These are phyloP conservation scores for Austroboletus eburneus DNA, from an alignment of 768 basidiomycete genomes.

Conservation along the genomic window DNA sequence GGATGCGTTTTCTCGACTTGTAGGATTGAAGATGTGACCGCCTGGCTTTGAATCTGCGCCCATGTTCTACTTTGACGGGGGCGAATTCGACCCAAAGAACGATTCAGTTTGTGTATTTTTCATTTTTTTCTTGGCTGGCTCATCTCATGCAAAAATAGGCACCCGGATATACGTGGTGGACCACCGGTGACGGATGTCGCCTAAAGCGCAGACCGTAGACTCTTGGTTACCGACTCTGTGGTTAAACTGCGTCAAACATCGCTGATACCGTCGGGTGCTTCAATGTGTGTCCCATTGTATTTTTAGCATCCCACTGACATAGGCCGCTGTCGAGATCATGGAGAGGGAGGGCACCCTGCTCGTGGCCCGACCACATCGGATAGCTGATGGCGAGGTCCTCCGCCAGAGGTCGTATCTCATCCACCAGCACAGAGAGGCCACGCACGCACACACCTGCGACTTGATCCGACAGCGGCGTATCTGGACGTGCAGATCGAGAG, in stretches of 20 bases:
- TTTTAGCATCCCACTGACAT: not conserved
- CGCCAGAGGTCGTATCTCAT: conserved; percentile 50
- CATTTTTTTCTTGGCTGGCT: too few relatives aligned
- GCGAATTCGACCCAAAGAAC: too few relatives aligned
- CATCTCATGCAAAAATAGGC: too few relatives aligned
- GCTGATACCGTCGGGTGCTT: conserved; percentile 19
- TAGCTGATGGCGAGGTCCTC: conserved; percentile 50
- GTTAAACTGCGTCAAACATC: conserved; percentile 43
- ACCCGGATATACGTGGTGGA: too few relatives aligned
- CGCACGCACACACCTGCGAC: conserved; percentile 52
- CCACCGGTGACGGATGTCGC: too few relatives aligned
- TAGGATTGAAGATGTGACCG: too few relatives aligned
- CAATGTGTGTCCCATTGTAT: conserved; percentile 9
- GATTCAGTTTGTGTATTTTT: too few relatives aligned
- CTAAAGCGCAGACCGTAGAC: too few relatives aligned
- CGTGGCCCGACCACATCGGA: conserved; percentile 46
- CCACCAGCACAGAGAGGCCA: conserved; percentile 49
- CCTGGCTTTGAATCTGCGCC: too few relatives aligned
- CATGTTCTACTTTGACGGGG: too few relatives aligned
- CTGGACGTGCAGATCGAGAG: conserved; percentile 39
- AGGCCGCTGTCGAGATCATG: conserved; percentile 56
- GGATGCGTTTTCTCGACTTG: too few relatives aligned
- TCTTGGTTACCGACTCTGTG: conserved; percentile 51
- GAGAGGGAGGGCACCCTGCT: conserved; percentile 51
- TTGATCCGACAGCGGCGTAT: conserved; percentile 41